Evolutionary conservation across 305 asterid genomes (phyloP).

Genomic region (Euphrasia arctica): DNA sequence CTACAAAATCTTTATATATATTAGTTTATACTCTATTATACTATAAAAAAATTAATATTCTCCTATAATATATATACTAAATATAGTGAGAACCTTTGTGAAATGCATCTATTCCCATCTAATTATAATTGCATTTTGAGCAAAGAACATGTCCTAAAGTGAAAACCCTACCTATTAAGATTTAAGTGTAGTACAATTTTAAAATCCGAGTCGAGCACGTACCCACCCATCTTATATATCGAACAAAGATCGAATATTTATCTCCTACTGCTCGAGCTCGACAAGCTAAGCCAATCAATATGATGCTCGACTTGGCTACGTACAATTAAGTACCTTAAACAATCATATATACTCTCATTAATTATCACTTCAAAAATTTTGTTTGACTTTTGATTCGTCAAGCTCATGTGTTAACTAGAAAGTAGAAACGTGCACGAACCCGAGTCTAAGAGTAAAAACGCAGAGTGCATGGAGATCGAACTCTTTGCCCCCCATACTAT

Average conservation of each 20-base stretch:
- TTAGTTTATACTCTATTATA: constrained; percentile 20
- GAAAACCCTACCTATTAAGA: constrained; percentile 13
- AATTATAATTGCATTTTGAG: constrained; percentile 12
- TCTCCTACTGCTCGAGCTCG: too few relatives aligned
- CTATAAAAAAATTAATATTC: constrained; percentile 27
- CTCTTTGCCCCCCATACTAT: constrained; percentile 39
- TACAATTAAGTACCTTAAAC: constrained; percentile 17
- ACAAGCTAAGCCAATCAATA: not conserved
- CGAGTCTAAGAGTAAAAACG: too few relatives aligned
- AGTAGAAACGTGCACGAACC: too few relatives aligned
- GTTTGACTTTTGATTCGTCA: too few relatives aligned
- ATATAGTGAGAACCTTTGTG: constrained; percentile 7
- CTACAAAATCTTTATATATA: constrained; percentile 15
- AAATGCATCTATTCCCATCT: constrained; percentile 31
- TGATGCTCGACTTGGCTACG: constrained; percentile 31
- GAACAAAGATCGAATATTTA: not conserved
- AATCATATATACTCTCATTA: constrained; percentile 36
- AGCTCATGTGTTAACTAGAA: too few relatives aligned
- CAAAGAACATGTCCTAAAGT: constrained; percentile 16
- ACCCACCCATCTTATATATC: not conserved
- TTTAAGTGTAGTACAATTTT: constrained; percentile 5
- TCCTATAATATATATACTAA: not conserved
- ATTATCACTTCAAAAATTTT: not conserved
- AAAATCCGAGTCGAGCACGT: constrained; percentile 15
- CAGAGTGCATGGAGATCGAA: constrained; percentile 25